Evolutionary conservation across 805 yeast species (phyloP), one percentile per base, ranked within the genome.

Genomic region (Tetrapisispora fleetii): DNA sequence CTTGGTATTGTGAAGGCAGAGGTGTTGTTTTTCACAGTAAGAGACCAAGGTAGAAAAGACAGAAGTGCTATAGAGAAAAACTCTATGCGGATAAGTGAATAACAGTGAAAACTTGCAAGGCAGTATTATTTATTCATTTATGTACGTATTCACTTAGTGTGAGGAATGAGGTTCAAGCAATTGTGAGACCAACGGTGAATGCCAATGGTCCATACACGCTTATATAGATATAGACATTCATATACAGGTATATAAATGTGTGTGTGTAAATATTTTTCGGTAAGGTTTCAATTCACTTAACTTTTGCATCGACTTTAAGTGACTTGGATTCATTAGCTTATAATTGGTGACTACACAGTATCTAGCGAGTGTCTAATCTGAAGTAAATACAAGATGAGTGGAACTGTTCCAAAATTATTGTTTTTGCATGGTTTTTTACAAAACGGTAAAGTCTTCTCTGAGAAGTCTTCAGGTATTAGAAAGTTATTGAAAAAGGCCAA

Each of bases 351-450:
- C 4, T 24, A 8, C 28, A 24, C 8, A 24, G 4, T 24, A 24
- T 24, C 4, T 24, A 24, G 8, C 4, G 28, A 24, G 28, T 24
- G 8, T 4, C 28, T 24, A 24, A 24, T 4, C 28, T 24, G 28
- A 24, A 4, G 8, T 8, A 24, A n/a, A 32, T 32, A 13, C 42
- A 36, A 19, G 10, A 65, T 60, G 65, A 54, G 65, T 30, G 45
- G 56, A 24, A 30, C 54, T 13, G 50, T 37, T 27, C 59, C 64
- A 43, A 81, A 80, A 56, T 73, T 91, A 27, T 71, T 91, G n/a
- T 91, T 93, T 66, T 70, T 93, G 28, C 99, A 91, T 55, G 98
- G 99, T 0, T 89, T 81, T 65, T 79, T 90, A 16, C 96, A 91
- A 71, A 83, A 81, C 52, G 91, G 91, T 7, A 75, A 83, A 39